Percentiles rank a stretch among this genome's conserved stretches.
Evolutionary conservation across 768 basidiomycete species (phyloP).

Genomic region (Mycena capillaripes): DNA sequence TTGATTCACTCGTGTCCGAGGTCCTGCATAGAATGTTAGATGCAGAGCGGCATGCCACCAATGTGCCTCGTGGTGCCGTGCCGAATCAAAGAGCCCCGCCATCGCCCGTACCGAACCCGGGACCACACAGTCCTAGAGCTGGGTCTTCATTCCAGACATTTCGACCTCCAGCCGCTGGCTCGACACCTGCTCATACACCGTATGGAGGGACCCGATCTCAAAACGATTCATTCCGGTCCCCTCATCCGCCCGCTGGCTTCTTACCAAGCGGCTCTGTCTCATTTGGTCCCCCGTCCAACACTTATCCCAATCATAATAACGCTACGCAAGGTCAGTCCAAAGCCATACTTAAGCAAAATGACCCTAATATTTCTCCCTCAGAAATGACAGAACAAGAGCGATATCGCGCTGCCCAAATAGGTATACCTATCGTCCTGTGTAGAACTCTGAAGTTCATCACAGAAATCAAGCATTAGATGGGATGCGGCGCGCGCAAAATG

Average conservation of each 20-base stretch:
- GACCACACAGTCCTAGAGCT: not conserved
- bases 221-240: not conserved
- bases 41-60: not conserved
- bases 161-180: too few relatives aligned
- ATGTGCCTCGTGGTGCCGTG: not conserved
- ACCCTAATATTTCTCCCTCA: not conserved
- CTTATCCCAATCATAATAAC: not conserved
- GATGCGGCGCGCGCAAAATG: conserved; percentile 28
- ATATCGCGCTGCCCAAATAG: not conserved
- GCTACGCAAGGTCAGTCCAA: not conserved
- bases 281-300: not conserved
- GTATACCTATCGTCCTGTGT: not conserved
- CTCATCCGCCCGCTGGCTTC: not conserved
- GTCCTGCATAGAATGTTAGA: conserved; percentile 24
- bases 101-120: too few relatives aligned
- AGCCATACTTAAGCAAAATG: too few relatives aligned
- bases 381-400: not conserved
- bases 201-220: not conserved
- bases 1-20: conserved; percentile 22
- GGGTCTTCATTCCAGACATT: too few relatives aligned
- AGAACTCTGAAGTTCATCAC: not conserved
- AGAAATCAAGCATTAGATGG: conserved; percentile 14
- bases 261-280: not conserved
- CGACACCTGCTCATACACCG: too few relatives aligned
- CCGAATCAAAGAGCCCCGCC: too few relatives aligned